Evolutionary conservation across 2,329 filamentous ascomycete species (phyloP).

Genomic region (Phialocephala subalpina): DNA sequence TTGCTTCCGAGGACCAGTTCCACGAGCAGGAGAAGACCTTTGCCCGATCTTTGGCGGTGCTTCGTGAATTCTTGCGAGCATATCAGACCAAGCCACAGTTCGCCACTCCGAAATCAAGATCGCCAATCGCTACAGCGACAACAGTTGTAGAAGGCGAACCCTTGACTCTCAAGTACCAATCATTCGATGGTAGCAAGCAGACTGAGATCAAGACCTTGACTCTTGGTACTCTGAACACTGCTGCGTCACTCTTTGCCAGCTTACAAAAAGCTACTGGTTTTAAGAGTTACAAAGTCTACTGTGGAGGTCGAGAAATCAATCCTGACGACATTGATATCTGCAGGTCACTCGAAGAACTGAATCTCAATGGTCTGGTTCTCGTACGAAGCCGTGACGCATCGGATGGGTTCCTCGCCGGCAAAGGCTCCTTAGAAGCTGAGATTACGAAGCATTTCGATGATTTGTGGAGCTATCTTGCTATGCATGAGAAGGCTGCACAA

Average conservation of each 20-base stretch:
- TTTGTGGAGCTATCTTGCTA: conserved; percentile 80
- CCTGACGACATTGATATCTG: conserved; percentile 65
- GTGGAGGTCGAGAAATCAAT: conserved; percentile 70
- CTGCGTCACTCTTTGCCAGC: conserved; percentile 71
- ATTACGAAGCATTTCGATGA: conserved; percentile 85
- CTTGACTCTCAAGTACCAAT: conserved; percentile 76
- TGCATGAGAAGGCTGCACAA: conserved; percentile 73
- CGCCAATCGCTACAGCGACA: conserved; percentile 57
- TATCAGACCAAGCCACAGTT: conserved; percentile 69
- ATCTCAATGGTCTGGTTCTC: conserved; percentile 71
- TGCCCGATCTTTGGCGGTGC: conserved; percentile 71
- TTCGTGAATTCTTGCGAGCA: conserved; percentile 72
- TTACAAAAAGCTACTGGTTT: conserved; percentile 77
- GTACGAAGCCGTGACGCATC: conserved; percentile 65
- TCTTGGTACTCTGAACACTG: conserved; percentile 76
- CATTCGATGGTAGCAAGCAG: conserved; percentile 68
- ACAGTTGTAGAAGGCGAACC: conserved; percentile 67
- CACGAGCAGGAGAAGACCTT: conserved; percentile 69
- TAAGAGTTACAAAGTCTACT: conserved; percentile 77
- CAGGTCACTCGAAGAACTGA: conserved; percentile 73
- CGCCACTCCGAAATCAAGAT: conserved; percentile 63
- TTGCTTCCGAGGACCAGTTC: conserved; percentile 56
- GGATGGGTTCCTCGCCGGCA: conserved; percentile 55
- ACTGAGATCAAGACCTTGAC: conserved; percentile 67
- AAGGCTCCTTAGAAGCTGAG: conserved; percentile 75